Evolutionary conservation across 805 yeast species (phyloP), one percentile per base, ranked within the genome.

Genomic region (Zygotorulaspora florentina): DNA sequence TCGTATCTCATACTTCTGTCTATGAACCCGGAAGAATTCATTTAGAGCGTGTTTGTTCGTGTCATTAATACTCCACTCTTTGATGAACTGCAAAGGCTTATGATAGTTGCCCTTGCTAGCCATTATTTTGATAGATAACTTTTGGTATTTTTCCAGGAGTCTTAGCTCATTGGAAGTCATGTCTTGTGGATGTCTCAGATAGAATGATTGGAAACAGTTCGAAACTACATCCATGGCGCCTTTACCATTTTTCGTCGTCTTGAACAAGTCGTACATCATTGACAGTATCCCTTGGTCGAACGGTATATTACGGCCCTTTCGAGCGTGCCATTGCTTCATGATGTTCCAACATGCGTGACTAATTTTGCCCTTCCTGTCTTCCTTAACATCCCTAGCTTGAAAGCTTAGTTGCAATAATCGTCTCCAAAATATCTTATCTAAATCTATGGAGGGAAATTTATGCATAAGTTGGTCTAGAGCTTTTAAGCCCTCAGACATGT

Each of bases 341-440:
- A 53, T 42, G 7, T 46, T 29, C 59, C 61, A 59, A 38, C 57
- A 46, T n/a, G 48, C 51, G 25, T 51, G 48, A n/a, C 53, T 40
- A 13, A 56, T 8, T 5, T 38, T 36, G 3, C 52, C 59, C 25
- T 46, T 51, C 23, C 46, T 48, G 39, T 56, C 58, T 11, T 39
- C 39, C 27, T 45, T 41, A 10, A 31, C 33, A 23, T 47, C 50
- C 62, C 62, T 54, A 2, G 45, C 29, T 26, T 29, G 29, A 8
- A 41, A 43, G 26, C 58, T 49, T 50, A 57, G 48, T 28, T 56
- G 56, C 7, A 55, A 40, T 13, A 57, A 30, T 29, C 58, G 48
- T 39, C 60, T 51, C 68, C 68, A 64, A 35, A 61, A 62, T 3
- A 41, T 9, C n/a, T 20, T 35, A 34, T 54, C 49, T 28, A 64